Evolutionary conservation across 164 flowering plant species (phyloP).

Genomic region (Macadamia integrifolia): DNA sequence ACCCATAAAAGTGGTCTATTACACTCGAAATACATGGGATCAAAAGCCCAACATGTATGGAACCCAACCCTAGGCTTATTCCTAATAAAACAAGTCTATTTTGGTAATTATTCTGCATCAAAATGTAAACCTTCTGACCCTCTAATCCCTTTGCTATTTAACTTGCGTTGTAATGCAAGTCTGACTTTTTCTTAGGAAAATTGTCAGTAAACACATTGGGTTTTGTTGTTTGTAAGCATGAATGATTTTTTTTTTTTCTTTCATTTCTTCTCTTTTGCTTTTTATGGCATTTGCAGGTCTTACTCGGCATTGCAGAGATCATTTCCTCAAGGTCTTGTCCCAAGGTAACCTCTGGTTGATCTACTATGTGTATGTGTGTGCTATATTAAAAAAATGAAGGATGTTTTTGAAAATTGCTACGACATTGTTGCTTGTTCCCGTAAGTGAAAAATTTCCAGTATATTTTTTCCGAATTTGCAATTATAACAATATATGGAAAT

Average conservation of each 20-base stretch:
- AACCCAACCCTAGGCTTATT: too few relatives aligned
- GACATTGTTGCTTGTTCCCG: not conserved
- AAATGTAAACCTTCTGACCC: too few relatives aligned
- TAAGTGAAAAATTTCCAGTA: not conserved
- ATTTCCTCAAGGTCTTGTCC: slow-evolving; percentile 78
- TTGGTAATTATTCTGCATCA: too few relatives aligned
- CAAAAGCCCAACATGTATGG: too few relatives aligned
- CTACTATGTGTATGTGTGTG: not conserved
- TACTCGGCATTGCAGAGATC: slow-evolving; percentile 81
- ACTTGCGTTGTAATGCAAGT: too few relatives aligned
- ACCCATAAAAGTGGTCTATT: too few relatives aligned
- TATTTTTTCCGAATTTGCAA: not conserved
- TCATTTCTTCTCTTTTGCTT: slow-evolving; percentile 7
- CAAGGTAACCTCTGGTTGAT: slow-evolving; percentile 47
- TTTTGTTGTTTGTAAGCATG: not conserved
- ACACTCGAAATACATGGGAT: too few relatives aligned
- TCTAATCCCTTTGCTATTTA: too few relatives aligned
- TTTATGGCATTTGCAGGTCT: slow-evolving; percentile 41
- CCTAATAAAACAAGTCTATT: too few relatives aligned
- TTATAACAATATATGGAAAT: not conserved
- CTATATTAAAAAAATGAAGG: not conserved
- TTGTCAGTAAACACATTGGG: too few relatives aligned
- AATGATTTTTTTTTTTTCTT: not conserved
- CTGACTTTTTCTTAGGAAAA: too few relatives aligned
- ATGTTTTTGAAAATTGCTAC: not conserved